Percentiles rank a stretch among this genome's conserved stretches.
These are phyloP conservation scores for Xylaria sp. DNA, from an alignment of 2,329 filamentous ascomycete genomes.

Conservation along the genomic window DNA sequence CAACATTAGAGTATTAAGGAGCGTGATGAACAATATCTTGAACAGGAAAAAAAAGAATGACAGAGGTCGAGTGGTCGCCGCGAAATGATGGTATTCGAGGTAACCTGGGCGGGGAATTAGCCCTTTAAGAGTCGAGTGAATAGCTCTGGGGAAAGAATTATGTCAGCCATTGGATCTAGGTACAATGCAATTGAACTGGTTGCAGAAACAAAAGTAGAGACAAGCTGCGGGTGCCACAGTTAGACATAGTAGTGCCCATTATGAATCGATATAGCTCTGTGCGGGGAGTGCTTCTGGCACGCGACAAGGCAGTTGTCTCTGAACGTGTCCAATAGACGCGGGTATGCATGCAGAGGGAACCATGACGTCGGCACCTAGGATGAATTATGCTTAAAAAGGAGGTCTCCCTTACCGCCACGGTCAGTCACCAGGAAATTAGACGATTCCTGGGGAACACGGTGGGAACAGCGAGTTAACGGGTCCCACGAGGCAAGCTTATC, in stretches of 20 bases:
- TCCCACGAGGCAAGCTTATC: constrained; percentile 60
- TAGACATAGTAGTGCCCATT: constrained; percentile 41
- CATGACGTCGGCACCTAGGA: constrained; percentile 37
- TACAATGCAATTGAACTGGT: constrained; percentile 36
- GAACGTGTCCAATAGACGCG: constrained; percentile 41
- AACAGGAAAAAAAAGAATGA: constrained; percentile 64
- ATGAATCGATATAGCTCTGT: constrained; percentile 42
- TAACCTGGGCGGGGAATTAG: constrained; percentile 56
- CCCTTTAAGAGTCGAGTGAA: constrained; percentile 58
- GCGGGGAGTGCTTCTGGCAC: constrained; percentile 44
- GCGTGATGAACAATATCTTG: constrained; percentile 60
- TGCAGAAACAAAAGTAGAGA: constrained; percentile 40
- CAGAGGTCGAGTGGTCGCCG: constrained; percentile 60
- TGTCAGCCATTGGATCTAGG: constrained; percentile 43
- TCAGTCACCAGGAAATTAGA: constrained; percentile 60
- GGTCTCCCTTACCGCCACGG: constrained; percentile 63
- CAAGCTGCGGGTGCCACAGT: constrained; percentile 42
- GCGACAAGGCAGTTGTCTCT: constrained; percentile 41
- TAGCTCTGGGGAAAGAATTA: constrained; percentile 40
- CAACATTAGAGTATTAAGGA: constrained; percentile 69
- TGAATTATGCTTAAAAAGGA: constrained; percentile 42
- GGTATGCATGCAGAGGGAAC: constrained; percentile 30
- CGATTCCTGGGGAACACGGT: constrained; percentile 59
- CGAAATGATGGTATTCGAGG: constrained; percentile 52
- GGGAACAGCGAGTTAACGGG: constrained; percentile 74